Evolutionary conservation across 257 asterid species (phyloP), one percentile per base, ranked within the genome.

Genomic region (Solanum tacnaense): DNA sequence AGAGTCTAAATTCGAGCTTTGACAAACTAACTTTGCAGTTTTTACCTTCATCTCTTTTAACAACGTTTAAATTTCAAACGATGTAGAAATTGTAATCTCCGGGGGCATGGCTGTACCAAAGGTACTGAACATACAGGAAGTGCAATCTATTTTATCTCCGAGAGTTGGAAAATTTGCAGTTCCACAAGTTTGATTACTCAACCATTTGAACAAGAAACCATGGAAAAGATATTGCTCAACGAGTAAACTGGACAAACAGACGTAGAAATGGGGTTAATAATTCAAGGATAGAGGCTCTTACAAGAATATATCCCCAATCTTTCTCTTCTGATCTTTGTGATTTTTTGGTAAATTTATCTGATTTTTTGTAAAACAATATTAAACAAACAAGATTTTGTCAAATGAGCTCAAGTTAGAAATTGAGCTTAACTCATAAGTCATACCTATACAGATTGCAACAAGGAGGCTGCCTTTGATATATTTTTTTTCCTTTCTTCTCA

Each of bases 51-150:
- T 44, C 39, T 83, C 12, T 16, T 21, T 20, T 13, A 72, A n/a
- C 34, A 46, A 13, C 67, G 27, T 78, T 73, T 3, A 29, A 38
- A 79, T 68, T 46, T 68, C 73, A 20, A 49, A 72, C 87, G 18
- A 15, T 84, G 93, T 95, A 94, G 97, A 94, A 91, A 95, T 95
- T 79, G 98, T 95, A 29, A 94, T 94, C 32, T 95, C 98, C 0
- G 96, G 96, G 46, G 98, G 98, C 75, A 93, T 94, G 95, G 92
- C 98, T 3, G 91, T 95, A 88, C 98, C 98, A 10, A 94, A 94
- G 87, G 49, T 93, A 79, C 87, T 95, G 94, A 93, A 89, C 72
- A 91, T 93, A 72, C 36, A 88, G 91, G 95, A 94, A 85, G 79
- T 87, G 2, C 94, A 89, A 87, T 88, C 90, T 84, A 88, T 91